Base-by-base conservation (phyloP, 306 rosid genomes). In the Lathyrus aphaca region DNA sequence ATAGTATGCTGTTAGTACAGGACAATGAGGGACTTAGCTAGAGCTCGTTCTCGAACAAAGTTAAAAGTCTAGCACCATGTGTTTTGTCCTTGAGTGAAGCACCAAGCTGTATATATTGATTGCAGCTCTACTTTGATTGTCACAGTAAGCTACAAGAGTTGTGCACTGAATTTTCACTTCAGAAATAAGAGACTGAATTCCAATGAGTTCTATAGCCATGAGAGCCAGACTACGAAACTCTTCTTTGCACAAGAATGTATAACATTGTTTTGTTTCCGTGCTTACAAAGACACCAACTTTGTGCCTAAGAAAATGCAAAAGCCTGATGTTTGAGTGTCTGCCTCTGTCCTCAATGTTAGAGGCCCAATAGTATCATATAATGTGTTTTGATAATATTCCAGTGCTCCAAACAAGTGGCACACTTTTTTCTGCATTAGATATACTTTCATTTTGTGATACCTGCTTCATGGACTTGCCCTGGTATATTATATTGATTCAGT, bases 381-480 rank as follows among this genome's bases (percentile, higher is more conserved):
- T 6, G 56, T 18, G 56, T 17, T 50, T 50, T 50, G 9, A 50
- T 12, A 51, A 19, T 10, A 10, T 10, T 51, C 57, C 57, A 48
- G 16, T 48, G 12, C 55, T 48, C 55, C 11, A 49, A 48, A 53
- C 30, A 53, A 21, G 3, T 19, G 16, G 42, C 43, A 5, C 35
- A 10, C 5, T 27, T 21, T 64, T 55, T 74, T 7, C 64, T 45
- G 53, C 21, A 32, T 32, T 57, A 46, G 45, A 45, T 59, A 66
- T 10, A 39, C 43, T 46, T 44, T 55, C 19, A 6, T 43, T 23
- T 44, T 15, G 30, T 19, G 40, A 43, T 43, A 8, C 65, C 16
- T 66, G 32, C 38, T 35, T 44, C 35, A 21, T 59, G 45, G 58
- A 25, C 18, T 62, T 74, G 32, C 32, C 13, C 39, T 12, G 32